Conservation (phyloP, 768 basidiomycete genomes). For the Naganishia vishniacii region DNA sequence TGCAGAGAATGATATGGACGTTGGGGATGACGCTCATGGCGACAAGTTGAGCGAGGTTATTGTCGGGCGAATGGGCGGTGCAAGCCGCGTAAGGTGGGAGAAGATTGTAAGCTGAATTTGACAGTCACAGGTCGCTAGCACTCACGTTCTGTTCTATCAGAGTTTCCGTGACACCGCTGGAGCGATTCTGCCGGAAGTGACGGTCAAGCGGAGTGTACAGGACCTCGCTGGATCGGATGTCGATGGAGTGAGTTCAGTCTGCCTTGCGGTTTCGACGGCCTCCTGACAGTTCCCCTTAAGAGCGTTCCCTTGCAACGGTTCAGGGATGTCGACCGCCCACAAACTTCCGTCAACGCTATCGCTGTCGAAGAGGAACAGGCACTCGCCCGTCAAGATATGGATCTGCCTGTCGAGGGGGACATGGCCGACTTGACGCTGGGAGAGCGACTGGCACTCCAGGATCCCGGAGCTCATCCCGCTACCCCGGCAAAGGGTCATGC, state of each 20-base stretch:
- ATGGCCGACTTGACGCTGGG: conserved; percentile 87
- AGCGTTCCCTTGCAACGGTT: conserved; percentile 39
- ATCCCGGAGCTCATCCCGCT: conserved; percentile 28
- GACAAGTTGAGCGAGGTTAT: conserved; percentile 27
- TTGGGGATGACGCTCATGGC: conserved; percentile 15
- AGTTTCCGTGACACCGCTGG: conserved; percentile 22
- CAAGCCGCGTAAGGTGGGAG: conserved; percentile 41
- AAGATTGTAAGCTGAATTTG: conserved; percentile 23
- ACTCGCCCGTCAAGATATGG: conserved; percentile 29
- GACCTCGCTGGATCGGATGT: conserved; percentile 33
- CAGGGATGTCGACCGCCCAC: conserved; percentile 17
- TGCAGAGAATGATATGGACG: conserved; percentile 31
- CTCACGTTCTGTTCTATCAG: not conserved
- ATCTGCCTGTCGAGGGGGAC: conserved; percentile 58
- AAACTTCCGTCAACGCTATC: conserved; percentile 30
- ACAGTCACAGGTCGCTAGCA: not conserved
- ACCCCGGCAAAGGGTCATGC: conserved; percentile 46
- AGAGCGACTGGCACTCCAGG: conserved; percentile 70
- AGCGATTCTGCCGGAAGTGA: conserved; percentile 25
- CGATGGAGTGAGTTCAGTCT: conserved; percentile 22
- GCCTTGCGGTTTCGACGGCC: not conserved
- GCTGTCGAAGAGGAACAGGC: conserved; percentile 33
- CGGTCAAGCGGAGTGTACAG: conserved; percentile 38
- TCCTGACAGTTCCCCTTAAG: not conserved
- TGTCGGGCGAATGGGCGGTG: conserved; percentile 43